Base-by-base conservation (phyloP, 495 filamentous ascomycete species). In the Astrothelium subdiscretum region DNA sequence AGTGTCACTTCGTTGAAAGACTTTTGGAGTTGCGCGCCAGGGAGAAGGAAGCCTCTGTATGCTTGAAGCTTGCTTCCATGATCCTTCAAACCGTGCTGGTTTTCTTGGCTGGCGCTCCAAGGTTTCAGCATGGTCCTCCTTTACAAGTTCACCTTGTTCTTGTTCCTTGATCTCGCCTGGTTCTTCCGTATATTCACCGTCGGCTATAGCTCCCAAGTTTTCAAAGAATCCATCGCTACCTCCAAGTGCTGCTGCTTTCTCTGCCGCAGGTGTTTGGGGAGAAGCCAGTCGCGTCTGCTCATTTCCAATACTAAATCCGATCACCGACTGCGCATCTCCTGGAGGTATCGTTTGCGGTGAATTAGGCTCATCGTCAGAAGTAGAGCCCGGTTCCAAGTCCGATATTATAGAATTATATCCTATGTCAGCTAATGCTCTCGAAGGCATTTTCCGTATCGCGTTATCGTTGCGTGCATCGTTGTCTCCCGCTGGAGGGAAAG, bases 241-340 rank as follows among this genome's bases (percentile, higher is more conserved):
- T 15, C 88, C 84, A 76, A 96, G 75, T 0, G 83, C 83, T 0
- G 85, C 83, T 32, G 75, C 83, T 75, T 89, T 92, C 70, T 95
- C 90, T 40, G 85, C 83, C 11, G 86, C 83, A 1, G 90, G 85
- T 0, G 87, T 92, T 51, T 78, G 79, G 15, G 87, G 81, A 22
- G 85, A 83, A 32, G 85, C 85, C 62, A 95, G 78, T 44, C 86
- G 80, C 57, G 83, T 88, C 43, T 92, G 91, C 18, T 78, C 75
- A 18, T 80, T 81, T 66, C 88, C 83, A 61, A 96, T 87, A 64
- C 89, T 87, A 59, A 91, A 81, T 26, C 89, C 89, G 63, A 96
- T 80, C 61, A 92, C 75, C 2, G 83, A 82, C 59, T 82, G 78
- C 18, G 75, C 83, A 62, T 85, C 83, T 65, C 86, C 82, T 60